Evolutionary conservation across 2,329 filamentous ascomycete species (phyloP), one percentile per base, ranked within the genome.

Genomic region (Bipolaris victoriae): DNA sequence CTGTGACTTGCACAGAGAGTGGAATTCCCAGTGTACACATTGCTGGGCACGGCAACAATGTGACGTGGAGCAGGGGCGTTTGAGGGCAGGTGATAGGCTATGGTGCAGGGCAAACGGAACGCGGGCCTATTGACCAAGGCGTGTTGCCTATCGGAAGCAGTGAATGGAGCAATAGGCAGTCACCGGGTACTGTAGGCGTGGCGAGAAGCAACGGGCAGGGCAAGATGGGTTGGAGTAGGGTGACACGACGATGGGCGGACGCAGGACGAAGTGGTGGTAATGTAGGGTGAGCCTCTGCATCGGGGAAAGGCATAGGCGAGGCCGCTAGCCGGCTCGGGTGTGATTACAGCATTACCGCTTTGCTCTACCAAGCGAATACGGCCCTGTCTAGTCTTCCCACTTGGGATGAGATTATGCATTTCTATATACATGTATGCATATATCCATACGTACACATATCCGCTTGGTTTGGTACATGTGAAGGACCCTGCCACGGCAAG

Each of bases 171-270:
- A 29, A 44, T 13, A n/a, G 36, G 18, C 33, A 37, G 52, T 53
- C 31, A 55, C 39, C 45, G 29, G 52, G 33, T 11, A 41, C 20
- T 22, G 37, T 13, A 37, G 15, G 6, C 44, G 55, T 49, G 58
- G 55, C 55, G 26, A 37, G 45, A 20, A 51, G 52, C 52, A 49
- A 22, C 31, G n/a, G 33, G 9, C 18, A 16, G n/a, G 31, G n/a
- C 26, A 24, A 40, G 44, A 24, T 33, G 45, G 18, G 39, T 44
- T 48, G 35, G 22, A 16, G 44, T 49, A 31, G 35, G 50, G 60
- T 62, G 60, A 60, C 51, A 41, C 57, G 48, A 60, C 51, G 53
- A 59, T 59, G n/a, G 55, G 33, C 24, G 35, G 18, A 24, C 47
- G 57, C 44, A 24, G 37, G 47, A 40, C 41, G 49, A 57, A 35